Base-by-base conservation (phyloP, 2,329 filamentous ascomycete genomes). In the Dothideomycetes sp. region DNA sequence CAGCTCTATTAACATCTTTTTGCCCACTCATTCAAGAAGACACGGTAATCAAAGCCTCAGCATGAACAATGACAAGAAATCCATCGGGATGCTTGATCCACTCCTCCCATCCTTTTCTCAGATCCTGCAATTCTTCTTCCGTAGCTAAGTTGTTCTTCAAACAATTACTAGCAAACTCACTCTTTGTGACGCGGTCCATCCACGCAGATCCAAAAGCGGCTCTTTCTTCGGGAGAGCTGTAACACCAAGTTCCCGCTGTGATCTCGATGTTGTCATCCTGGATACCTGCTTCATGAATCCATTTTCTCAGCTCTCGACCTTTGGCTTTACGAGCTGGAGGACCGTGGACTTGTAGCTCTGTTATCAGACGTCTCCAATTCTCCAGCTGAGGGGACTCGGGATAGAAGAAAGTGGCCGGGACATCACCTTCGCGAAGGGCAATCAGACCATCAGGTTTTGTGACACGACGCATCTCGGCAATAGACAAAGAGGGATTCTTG, bases 401-500 rank as follows among this genome's bases (percentile, higher is more conserved):
- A 19, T 45, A 45, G 16, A 41, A 47, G 9, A 40, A 20, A 6
- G 43, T 45, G 1, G 47, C 44, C 2, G 34, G 29, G 10, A 40
- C 43, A 38, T 59, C 56, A 22, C 44, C 36, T 41, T 73, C 70
- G 0, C 68, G 57, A 2, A 57, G 53, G 1, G 71, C 73, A 15
- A 80, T 55, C 4, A 78, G 59, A 2, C 74, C 75, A 3, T 69
- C 70, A 5, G 58, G 55, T 49, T 71, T 74, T 16, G 63, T 57
- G 1, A 79, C 70, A 0, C 70, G 64, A 10, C 65, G 62, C 70
- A 79, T 73, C 50, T 75, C 71, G 16, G 58, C 55, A 44, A 78
- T 53, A 3, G 70, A 68, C 2, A 55, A 51, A 0, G 72, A 55
- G 0, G 74, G 74, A 45, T 72, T 62, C 16, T 59, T 55, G 4